A percentile compares a stretch with the other conserved stretches of the same genome.
These are phyloP conservation scores for Haemoproteus tartakovskyi DNA, from an alignment of 169 alveolate species.

Conservation along the genomic window DNA sequence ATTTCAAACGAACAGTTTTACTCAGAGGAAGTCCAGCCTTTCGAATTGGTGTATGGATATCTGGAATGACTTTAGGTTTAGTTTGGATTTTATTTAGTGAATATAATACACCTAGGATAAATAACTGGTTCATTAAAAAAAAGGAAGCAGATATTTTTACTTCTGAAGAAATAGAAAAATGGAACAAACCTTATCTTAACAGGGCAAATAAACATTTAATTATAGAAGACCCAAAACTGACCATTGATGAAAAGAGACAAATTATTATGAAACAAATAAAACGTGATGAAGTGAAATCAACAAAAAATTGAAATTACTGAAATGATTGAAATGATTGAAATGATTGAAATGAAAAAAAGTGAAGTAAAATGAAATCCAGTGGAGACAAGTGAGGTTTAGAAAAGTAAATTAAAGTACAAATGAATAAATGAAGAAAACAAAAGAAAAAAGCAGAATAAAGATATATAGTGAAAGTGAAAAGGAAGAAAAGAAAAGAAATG, in stretches of 20 bases:
- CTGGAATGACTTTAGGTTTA: constrained; percentile 63
- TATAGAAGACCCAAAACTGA: constrained; percentile 1
- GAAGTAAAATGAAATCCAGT: constrained; percentile 2
- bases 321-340: too few species aligned
- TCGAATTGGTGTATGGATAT: constrained; percentile 58
- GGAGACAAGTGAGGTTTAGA: neutral
- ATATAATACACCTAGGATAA: constrained; percentile 48
- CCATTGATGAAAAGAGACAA: constrained; percentile 39
- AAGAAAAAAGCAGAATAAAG: neutral
- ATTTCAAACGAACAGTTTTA: constrained; percentile 51
- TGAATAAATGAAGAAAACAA: too few species aligned
- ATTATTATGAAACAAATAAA: constrained; percentile 22
- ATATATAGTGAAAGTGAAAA: neutral
- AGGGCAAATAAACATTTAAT: neutral
- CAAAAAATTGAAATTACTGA: too few species aligned
- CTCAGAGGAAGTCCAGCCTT: constrained; percentile 65
- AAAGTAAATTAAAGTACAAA: too few species aligned
- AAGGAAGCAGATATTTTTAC: constrained; percentile 61
- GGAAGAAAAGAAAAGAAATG: too few species aligned
- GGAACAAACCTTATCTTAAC: constrained; percentile 56
- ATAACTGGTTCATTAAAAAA: constrained; percentile 53
- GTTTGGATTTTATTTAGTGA: constrained; percentile 59
- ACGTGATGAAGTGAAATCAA: too few species aligned
- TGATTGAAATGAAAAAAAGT: too few species aligned
- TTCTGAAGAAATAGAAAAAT: constrained; percentile 51